Base-by-base conservation (phyloP, 2,329 filamentous ascomycete species). In the Pseudogymnoascus pannorum region DNA sequence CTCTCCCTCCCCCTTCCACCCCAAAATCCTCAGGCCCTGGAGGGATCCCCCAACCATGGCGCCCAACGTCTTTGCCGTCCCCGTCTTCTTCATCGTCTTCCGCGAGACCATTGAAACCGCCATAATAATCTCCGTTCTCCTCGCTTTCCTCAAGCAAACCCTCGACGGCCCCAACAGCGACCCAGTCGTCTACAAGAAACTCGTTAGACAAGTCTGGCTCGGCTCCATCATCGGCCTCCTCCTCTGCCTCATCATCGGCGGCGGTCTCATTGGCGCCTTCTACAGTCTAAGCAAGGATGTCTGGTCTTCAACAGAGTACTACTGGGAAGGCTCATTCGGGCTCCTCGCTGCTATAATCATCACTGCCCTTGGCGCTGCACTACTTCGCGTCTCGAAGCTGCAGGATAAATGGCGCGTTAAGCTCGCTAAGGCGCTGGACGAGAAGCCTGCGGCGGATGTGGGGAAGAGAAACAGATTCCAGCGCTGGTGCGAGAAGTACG, bases 31-130 rank as follows among this genome's bases (percentile, higher is more conserved):
- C n/a, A n/a, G n/a, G n/a, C n/a, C n/a, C n/a, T n/a, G n/a, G n/a
- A n/a, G n/a, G n/a, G n/a, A n/a, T n/a, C n/a, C 36, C 2, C 36
- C 58, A 61, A 66, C 29, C 40, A 86, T 83, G 77, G 86, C 87
- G 72, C 79, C 81, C 64, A 83, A 88, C 72, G 85, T 92, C 62
- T 92, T 92, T 73, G 83, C 88, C 65, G 85, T 91, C 20, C 88
- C 88, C 66, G 84, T 96, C 61, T 96, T 96, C 78, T 92, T 96
- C 77, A 89, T 96, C 73, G 87, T 90, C 75, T 94, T 96, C 73
- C 86, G 92, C 71, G 92, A 96, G 76, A 85, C 86, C 42, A 78
- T 96, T 57, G 91, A 96, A 78, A 89, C 88, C 0, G 87, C 83
- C 69, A 91, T 96, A 70, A 89, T 96, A 68, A 85, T 95, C 65